phyloP scores from a whole-genome alignment of 1,284 basidiomycete species.

The Mycena sp. region DNA sequence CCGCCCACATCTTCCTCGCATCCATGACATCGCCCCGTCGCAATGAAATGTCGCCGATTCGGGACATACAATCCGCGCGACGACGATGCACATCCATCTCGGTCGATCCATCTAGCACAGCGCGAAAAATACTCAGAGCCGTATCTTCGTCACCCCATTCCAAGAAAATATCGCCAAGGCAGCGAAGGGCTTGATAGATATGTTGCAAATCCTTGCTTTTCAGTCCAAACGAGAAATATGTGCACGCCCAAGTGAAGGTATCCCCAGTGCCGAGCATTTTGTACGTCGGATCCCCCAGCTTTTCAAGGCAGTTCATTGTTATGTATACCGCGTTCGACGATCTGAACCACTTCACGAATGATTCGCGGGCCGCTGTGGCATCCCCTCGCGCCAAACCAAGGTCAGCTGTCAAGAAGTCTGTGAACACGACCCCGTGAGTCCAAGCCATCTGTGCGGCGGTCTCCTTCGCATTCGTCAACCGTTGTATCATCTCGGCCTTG shows the following conservation, averaged over 20 bases:
- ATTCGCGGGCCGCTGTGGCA: not conserved
- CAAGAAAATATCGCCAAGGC: slow-evolving; percentile 6
- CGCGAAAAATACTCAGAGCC: not conserved
- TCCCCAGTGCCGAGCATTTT: not conserved
- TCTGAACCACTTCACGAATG: not conserved
- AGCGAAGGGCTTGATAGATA: slow-evolving; percentile 8
- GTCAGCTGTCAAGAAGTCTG: not conserved
- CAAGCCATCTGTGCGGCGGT: not conserved
- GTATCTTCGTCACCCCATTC: not conserved
- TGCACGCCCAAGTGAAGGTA: not conserved
- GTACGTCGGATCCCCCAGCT: not conserved
- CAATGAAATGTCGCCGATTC: slow-evolving; percentile 1
- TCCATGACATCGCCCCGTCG: not conserved
- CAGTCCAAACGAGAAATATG: not conserved
- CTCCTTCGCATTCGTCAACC: not conserved
- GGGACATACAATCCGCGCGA: slow-evolving; percentile 5
- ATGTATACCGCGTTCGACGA: not conserved
- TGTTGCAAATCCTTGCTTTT: not conserved
- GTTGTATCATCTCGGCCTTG: not conserved
- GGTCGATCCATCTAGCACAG: not conserved
- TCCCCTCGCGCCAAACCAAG: not conserved
- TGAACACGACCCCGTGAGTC: not conserved
- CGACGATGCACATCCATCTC: slow-evolving; percentile 3
- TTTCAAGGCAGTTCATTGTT: not conserved
- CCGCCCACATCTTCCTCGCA: slow-evolving; percentile 5